A percentile compares a stretch with the other conserved stretches of the same genome.
phyloP scores from a whole-genome alignment of 306 rosid genomes.

The Clitoria ternatea region DNA sequence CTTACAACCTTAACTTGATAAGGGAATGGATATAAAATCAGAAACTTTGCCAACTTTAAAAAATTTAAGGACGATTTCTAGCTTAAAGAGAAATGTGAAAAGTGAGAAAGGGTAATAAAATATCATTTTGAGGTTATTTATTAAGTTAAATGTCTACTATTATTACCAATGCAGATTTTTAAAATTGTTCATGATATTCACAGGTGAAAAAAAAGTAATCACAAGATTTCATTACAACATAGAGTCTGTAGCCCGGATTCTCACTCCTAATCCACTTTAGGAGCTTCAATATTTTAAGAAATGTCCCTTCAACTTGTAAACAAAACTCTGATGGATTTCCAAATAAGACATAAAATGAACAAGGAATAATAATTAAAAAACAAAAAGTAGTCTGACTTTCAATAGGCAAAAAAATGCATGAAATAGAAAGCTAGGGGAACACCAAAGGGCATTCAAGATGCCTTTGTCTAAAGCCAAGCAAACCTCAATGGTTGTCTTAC shows the following conservation, averaged over 20 bases:
- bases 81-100: neutral
- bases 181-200: neutral
- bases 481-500: slow-evolving; percentile 36
- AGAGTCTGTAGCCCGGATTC: slow-evolving; percentile 12
- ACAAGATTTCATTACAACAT: slow-evolving; percentile 7
- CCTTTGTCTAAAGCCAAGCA: neutral
- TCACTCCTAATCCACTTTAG: neutral
- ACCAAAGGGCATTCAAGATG: neutral
- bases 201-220: neutral
- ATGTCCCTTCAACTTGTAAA: slow-evolving; percentile 6
- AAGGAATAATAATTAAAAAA: neutral
- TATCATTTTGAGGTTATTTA: neutral
- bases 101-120: neutral
- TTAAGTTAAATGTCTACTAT: neutral
- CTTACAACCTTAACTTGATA: neutral
- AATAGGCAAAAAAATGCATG: neutral
- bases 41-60: neutral
- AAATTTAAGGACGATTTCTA: neutral
- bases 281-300: neutral
- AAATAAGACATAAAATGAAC: neutral
- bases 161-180: neutral
- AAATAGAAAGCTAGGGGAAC: slow-evolving; percentile 8
- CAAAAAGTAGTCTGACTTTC: slow-evolving; percentile 1
- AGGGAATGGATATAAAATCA: neutral
- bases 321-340: neutral